Evolutionary conservation across 2,329 filamentous ascomycete species (phyloP), one percentile per base, ranked within the genome.

Genomic region (Epichloe amarillans): DNA sequence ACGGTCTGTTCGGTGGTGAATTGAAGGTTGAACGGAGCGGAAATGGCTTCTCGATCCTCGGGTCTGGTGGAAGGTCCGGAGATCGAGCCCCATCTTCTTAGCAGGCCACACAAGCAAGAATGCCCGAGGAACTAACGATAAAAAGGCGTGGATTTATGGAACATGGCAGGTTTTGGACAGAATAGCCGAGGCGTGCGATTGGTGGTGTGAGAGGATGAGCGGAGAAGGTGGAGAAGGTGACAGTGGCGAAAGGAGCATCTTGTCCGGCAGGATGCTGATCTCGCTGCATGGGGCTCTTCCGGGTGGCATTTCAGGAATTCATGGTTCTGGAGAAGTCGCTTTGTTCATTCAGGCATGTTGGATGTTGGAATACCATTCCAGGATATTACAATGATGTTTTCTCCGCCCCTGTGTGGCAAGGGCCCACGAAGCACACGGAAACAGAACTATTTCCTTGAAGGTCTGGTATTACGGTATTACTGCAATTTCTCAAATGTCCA

Each of bases 11-110:
- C 47, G 52, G 47, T 46, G 48, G n/a, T 54, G 48, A 47, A 37
- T 47, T 53, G 39, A 41, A 52, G 53, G 45, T 47, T 50, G 43
- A 51, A 55, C 54, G 50, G 50, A 44, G 50, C 50, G 42, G 52
- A 52, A 38, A 40, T 49, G 37, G 46, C 35, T 26, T 43, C 48
- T 53, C 53, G 54, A 56, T 56, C 51, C 36, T 53, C 53, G 51
- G 47, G 35, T 30, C 36, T 43, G 43, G 39, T 19, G 47, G 44
- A 43, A 41, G 44, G 33, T 40, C 51, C 51, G 51, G 49, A 40
- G 47, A 56, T 56, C 54, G 53, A 51, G 50, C 33, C 47, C 54
- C 49, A 48, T 38, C 26, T 36, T 35, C 30, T 40, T 40, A 12
- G 50, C 21, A 40, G n/a, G n/a, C 41, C 21, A 42, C 33, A 30